These are phyloP conservation scores for Echinochloa phyllopogon DNA, from an alignment of 176 grass and related monocot species.

Conservation along the genomic window DNA sequence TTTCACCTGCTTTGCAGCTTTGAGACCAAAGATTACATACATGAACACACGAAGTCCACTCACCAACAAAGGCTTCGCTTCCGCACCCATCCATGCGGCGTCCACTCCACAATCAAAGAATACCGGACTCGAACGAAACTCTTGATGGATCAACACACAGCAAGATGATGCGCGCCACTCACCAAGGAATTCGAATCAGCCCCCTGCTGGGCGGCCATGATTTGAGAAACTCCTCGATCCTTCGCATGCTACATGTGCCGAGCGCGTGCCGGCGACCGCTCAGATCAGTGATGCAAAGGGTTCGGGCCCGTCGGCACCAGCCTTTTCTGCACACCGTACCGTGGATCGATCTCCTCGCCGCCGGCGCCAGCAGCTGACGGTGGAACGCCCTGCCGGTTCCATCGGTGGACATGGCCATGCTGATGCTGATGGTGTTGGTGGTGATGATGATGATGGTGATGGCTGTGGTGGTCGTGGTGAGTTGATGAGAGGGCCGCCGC, in stretches of 20 bases:
- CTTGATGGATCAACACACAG: constrained; percentile 24
- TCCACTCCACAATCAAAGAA: constrained; percentile 32
- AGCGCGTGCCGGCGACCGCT: too few relatives aligned
- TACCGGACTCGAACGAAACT: neutral
- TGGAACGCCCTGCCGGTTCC: constrained; percentile 31
- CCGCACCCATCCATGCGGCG: neutral
- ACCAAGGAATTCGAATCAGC: neutral
- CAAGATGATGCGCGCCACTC: constrained; percentile 38
- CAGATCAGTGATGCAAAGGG: constrained; percentile 76
- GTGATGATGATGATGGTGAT: constrained; percentile 13
- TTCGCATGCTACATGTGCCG: neutral
- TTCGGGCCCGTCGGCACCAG: constrained; percentile 75
- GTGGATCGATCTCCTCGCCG: constrained; percentile 53
- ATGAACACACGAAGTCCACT: neutral
- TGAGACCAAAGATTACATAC: constrained; percentile 33
- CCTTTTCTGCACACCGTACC: constrained; percentile 76
- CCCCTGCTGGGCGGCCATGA: neutral
- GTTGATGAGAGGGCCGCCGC: neutral
- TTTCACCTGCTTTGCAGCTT: neutral
- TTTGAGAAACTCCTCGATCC: neutral
- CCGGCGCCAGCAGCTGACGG: constrained; percentile 6
- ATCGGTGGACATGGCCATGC: constrained; percentile 10
- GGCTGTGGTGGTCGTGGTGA: neutral
- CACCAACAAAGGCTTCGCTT: neutral
- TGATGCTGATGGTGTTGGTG: constrained; percentile 16